Evolutionary conservation across 441 rosid species (phyloP), one percentile per base, ranked within the genome.

Genomic region (Iberis amara): DNA sequence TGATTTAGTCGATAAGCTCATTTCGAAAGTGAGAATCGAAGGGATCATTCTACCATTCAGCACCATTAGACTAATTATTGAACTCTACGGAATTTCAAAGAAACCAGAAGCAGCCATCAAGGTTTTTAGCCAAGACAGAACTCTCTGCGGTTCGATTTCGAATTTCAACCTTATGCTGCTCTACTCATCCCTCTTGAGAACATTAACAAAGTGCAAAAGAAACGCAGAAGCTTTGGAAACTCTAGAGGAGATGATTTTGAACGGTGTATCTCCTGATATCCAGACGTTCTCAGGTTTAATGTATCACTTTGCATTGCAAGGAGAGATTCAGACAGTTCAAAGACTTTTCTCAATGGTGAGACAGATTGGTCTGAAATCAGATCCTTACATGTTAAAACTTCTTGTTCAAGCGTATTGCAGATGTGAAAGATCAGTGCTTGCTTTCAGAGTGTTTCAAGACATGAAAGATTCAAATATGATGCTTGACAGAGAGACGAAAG

Each of bases 221-320:
- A 65, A 82, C 62, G 53, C 65, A 8, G 89, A 83, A 55, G 79
- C 86, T 40, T 68, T 85, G 50, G 79, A 75, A 52, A 52, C 75
- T 43, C 83, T 85, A 51, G 95, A 85, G 39, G 94, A 88, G 68
- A 83, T 85, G 95, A 73, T 85, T 26, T 60, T 66, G 44, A 55
- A 54, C 11, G 84, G 85, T 3, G 66, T 77, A 30, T 61, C 13
- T 74, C 94, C 91, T 0, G 98, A 91, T 74, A 75, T 74, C 53
- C 98, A 82, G 55, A 91, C 98, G 50, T 80, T 85, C 71, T 78
- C 86, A 7, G 98, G 98, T 24, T 74, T 85, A 66, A 83, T 88
- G 76, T 62, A 80, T 73, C 79, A 88, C 69, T 88, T 91, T 61
- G 86, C 89, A 11, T 60, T 70, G 52, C 78, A 73, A 40, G 94